A percentile compares a stretch with the other conserved stretches of the same genome.
Evolutionary conservation across 768 basidiomycete genomes (phyloP).

Genomic region (Boletus vermiculosoides): DNA sequence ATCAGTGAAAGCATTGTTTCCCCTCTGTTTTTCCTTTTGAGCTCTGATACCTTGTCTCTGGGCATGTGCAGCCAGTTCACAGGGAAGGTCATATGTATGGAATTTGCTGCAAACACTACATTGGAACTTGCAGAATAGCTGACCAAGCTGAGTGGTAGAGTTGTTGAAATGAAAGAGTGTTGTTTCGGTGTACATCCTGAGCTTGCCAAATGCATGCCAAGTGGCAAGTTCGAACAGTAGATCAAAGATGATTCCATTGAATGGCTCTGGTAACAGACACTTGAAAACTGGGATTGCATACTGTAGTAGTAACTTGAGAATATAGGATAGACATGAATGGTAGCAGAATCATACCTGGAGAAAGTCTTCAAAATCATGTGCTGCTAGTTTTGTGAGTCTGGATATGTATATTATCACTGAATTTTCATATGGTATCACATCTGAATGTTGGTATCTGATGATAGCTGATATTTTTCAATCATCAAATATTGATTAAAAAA

Average conservation of each 20-base stretch:
- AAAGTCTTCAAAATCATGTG: slow-evolving; percentile 39
- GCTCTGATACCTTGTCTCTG: not conserved
- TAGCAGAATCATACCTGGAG: slow-evolving; percentile 23
- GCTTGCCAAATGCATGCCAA: not conserved
- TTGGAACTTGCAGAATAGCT: not conserved
- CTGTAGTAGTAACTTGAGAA: too few relatives aligned
- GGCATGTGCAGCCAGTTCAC: not conserved
- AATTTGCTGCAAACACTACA: not conserved
- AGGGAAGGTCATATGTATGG: not conserved
- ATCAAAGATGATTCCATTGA: not conserved
- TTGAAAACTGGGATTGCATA: not conserved
- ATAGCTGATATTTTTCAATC: not conserved
- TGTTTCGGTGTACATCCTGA: not conserved
- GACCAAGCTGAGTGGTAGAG: not conserved
- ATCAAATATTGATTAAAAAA: not conserved
- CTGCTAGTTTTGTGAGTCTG: slow-evolving; percentile 35
- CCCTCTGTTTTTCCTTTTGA: not conserved
- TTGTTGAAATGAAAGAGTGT: not conserved
- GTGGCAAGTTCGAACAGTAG: not conserved
- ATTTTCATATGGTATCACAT: slow-evolving; percentile 28
- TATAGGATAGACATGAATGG: too few relatives aligned
- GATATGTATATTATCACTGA: slow-evolving; percentile 31
- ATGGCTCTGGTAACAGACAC: not conserved
- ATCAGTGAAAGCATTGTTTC: not conserved
- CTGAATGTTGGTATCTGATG: slow-evolving; percentile 33